These are phyloP conservation scores for Cyberlindnera galapagoensis DNA, from an alignment of 805 yeast genomes.

Conservation along the genomic window DNA sequence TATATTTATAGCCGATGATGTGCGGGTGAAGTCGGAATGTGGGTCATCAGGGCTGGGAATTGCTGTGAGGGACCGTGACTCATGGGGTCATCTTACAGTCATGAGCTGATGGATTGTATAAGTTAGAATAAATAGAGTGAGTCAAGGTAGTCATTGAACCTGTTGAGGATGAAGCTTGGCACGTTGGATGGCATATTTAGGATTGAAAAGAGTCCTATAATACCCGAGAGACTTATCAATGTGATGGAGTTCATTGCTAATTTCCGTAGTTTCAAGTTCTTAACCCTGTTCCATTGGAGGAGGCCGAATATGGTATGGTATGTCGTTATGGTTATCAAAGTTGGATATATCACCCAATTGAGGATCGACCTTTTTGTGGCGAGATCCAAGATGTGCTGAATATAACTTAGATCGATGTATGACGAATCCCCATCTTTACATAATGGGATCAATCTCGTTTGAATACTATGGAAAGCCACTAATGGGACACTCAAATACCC, in stretches of 20 bases:
- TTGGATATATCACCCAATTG: constrained; percentile 27
- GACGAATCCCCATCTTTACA: constrained; percentile 60
- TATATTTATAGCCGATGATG: no score
- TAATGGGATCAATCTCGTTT: constrained; percentile 45
- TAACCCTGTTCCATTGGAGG: constrained; percentile 38
- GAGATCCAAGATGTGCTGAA: constrained; percentile 34
- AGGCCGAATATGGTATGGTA: constrained; percentile 55
- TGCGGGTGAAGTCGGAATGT: no score
- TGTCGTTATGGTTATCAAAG: constrained; percentile 31
- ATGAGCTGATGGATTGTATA: no score
- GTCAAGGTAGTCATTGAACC: constrained; percentile 16
- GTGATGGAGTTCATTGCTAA: constrained; percentile 38
- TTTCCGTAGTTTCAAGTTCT: constrained; percentile 33
- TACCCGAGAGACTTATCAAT: constrained; percentile 29
- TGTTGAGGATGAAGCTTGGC: constrained; percentile 13
- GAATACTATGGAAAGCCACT: constrained; percentile 38
- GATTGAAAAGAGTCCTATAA: constrained; percentile 28
- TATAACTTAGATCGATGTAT: constrained; percentile 43
- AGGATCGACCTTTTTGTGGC: constrained; percentile 21
- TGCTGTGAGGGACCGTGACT: no score
- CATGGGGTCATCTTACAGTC: no score
- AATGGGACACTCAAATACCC: constrained; percentile 50
- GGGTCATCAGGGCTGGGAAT: no score
- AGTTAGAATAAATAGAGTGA: constrained; percentile 6
- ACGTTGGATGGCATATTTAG: constrained; percentile 4